phyloP scores from a whole-genome alignment of 768 basidiomycete species.

The Amanita rubescens region DNA sequence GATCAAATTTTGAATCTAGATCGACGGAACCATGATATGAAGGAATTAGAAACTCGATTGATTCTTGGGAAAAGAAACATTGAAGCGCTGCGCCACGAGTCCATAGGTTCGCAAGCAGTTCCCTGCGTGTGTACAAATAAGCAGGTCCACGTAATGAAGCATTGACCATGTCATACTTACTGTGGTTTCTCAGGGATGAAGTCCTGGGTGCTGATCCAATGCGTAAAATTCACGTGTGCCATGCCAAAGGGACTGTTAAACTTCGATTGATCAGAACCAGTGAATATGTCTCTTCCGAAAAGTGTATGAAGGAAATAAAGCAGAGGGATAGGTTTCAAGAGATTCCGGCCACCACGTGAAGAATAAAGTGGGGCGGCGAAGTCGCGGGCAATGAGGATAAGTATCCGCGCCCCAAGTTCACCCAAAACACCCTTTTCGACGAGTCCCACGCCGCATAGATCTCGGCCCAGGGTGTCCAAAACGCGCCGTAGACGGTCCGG shows the following conservation, averaged over 20 bases:
- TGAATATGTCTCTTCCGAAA: not conserved
- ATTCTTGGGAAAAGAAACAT: constrained; percentile 13
- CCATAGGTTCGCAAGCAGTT: constrained; percentile 15
- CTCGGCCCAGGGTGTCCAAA: constrained; percentile 10
- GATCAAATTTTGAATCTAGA: constrained; percentile 6
- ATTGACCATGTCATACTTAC: constrained; percentile 5
- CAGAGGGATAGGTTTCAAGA: not conserved
- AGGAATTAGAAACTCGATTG: constrained; percentile 10
- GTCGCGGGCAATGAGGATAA: constrained; percentile 12
- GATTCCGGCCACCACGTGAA: not conserved
- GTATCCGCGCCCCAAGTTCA: constrained; percentile 11
- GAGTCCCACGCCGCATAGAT: constrained; percentile 10
- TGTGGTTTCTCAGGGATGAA: constrained; percentile 8
- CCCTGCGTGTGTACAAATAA: constrained; percentile 1
- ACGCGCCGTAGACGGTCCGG: constrained; percentile 1
- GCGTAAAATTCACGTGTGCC: constrained; percentile 15
- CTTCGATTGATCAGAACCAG: constrained; percentile 1
- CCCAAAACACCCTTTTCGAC: constrained; percentile 14
- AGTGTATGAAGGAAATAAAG: not conserved
- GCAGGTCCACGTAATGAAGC: not conserved
- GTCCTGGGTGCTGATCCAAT: constrained; percentile 15
- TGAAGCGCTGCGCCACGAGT: constrained; percentile 12
- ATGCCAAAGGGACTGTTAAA: constrained; percentile 8
- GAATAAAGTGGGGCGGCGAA: constrained; percentile 8
- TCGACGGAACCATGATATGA: constrained; percentile 9